Conservation (phyloP, 225 moss, liverwort and hornwort genomes). For the Polytrichum commune region DNA sequence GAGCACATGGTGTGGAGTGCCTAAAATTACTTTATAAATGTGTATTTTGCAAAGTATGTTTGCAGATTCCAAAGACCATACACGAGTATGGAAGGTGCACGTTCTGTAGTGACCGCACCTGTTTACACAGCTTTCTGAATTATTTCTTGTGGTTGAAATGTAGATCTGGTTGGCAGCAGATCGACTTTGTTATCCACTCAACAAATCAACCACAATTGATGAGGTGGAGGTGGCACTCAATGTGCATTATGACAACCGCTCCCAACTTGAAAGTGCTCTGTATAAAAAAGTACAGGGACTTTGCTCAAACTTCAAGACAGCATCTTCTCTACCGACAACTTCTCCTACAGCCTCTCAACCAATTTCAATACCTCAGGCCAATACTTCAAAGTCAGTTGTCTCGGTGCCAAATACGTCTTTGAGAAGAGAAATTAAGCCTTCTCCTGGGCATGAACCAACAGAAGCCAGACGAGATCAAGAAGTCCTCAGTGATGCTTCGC, state of each 20-base stretch:
- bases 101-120: too few species aligned
- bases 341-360: slow-evolving; percentile 19
- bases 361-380: slow-evolving; percentile 13
- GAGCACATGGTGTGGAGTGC: too few species aligned
- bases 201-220: slow-evolving; percentile 25
- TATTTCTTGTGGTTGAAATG: slow-evolving; percentile 4
- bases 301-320: slow-evolving; percentile 6
- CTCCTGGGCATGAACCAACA: slow-evolving; percentile 11
- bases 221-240: slow-evolving; percentile 23
- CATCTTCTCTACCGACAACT: slow-evolving; percentile 1
- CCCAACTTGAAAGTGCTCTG: slow-evolving; percentile 25
- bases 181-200: slow-evolving; percentile 31
- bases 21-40: too few species aligned
- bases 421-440: slow-evolving; percentile 7
- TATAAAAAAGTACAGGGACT: slow-evolving; percentile 22
- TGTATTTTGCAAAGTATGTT: too few species aligned
- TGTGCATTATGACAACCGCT: slow-evolving; percentile 7
- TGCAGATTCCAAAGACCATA: too few species aligned
- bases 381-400: neutral
- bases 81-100: too few species aligned
- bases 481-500: slow-evolving; percentile 3
- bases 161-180: slow-evolving; percentile 55
- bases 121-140: neutral
- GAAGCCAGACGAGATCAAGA: slow-evolving; percentile 11
- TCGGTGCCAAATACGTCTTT: slow-evolving; percentile 9